Percentiles rank a stretch among this genome's conserved stretches.
phyloP scores from a whole-genome alignment of 345 rosid genomes.

The Limnanthes douglasii region DNA sequence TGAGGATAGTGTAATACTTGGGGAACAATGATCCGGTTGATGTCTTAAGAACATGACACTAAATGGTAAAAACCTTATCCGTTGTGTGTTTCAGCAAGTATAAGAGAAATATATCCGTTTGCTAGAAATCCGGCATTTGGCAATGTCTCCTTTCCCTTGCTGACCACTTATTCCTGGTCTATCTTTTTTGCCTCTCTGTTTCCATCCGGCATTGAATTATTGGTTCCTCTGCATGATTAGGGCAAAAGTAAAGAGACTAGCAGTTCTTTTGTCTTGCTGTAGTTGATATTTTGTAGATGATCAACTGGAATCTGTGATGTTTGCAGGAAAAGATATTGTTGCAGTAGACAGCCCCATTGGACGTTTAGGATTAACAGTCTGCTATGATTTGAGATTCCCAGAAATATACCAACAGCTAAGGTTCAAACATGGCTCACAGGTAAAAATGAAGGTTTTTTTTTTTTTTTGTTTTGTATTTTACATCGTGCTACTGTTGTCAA shows the following conservation, averaged over 20 bases:
- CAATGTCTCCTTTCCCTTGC: too few species aligned
- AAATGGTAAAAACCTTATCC: too few species aligned
- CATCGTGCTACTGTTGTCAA: too few species aligned
- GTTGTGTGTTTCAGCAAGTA: too few species aligned
- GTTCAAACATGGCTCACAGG: constrained; percentile 71
- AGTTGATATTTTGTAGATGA: constrained; percentile 2
- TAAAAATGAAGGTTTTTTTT: constrained; percentile 6
- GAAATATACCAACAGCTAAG: constrained; percentile 82
- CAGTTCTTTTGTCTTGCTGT: not conserved
- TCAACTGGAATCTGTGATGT: not conserved
- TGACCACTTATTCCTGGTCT: not conserved
- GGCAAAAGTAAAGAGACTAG: too few species aligned
- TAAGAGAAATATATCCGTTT: too few species aligned
- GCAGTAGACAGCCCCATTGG: constrained; percentile 73
- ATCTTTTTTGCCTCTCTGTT: not conserved
- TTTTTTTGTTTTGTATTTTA: not conserved
- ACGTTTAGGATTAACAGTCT: constrained; percentile 72
- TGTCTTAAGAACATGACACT: too few species aligned
- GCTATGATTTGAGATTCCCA: constrained; percentile 90
- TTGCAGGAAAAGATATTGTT: constrained; percentile 55
- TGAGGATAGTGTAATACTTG: too few species aligned
- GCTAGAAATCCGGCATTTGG: too few species aligned
- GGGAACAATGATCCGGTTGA: too few species aligned
- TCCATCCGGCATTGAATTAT: too few species aligned
- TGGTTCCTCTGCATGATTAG: too few species aligned